phyloP scores from a whole-genome alignment of 2,329 filamentous ascomycete species.

The Ascomycota sp. region DNA sequence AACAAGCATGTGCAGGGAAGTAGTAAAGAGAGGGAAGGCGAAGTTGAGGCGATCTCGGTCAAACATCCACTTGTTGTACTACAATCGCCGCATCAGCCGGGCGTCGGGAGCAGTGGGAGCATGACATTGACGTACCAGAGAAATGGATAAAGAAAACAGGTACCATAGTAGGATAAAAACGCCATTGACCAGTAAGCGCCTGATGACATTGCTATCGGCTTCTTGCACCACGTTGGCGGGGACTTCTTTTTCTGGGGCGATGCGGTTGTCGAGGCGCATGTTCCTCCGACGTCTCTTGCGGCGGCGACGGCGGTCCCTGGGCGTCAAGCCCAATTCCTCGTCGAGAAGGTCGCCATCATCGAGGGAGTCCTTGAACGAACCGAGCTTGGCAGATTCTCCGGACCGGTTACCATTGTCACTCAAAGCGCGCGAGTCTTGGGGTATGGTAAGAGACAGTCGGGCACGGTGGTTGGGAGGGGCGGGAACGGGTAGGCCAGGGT shows the following conservation, averaged over 20 bases:
- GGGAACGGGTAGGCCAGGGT: constrained; percentile 9
- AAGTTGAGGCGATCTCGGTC: constrained; percentile 70
- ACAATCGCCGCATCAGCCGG: not conserved
- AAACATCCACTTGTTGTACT: constrained; percentile 99
- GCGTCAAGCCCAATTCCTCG: constrained; percentile 73
- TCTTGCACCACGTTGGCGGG: constrained; percentile 55
- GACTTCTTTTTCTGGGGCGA: constrained; percentile 37
- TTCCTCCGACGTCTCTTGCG: constrained; percentile 46
- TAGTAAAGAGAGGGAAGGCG: constrained; percentile 86
- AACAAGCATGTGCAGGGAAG: constrained; percentile 84
- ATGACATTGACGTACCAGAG: constrained; percentile 60
- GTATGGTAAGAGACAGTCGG: constrained; percentile 5
- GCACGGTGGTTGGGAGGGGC: not conserved
- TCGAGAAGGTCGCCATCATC: constrained; percentile 56
- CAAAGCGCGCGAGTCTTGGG: constrained; percentile 24
- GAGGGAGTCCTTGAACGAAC: constrained; percentile 35
- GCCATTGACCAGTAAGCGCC: constrained; percentile 51
- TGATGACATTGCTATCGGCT: constrained; percentile 54
- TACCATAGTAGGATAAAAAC: constrained; percentile 75
- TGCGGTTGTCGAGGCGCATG: constrained; percentile 47
- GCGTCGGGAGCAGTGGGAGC: too few relatives aligned
- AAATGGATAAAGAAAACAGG: constrained; percentile 81
- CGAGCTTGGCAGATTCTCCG: constrained; percentile 8
- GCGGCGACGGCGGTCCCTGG: constrained; percentile 47
- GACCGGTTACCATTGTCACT: constrained; percentile 16